Evolutionary conservation across 2,329 filamentous ascomycete species (phyloP).

Genomic region (Arthroderma uncinatum): DNA sequence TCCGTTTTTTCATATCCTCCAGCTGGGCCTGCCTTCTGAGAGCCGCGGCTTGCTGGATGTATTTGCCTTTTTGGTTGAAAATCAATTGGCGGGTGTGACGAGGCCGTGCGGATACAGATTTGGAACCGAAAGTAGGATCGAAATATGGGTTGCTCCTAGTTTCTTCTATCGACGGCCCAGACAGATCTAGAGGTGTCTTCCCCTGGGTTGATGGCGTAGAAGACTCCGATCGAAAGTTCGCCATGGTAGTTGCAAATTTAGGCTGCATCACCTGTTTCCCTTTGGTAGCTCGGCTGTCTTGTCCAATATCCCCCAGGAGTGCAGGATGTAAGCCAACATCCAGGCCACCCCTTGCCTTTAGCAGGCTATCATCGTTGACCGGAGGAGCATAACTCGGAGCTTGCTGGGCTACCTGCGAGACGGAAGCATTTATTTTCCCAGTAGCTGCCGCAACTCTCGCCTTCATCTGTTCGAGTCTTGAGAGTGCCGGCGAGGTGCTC

Average conservation of each 20-base stretch:
- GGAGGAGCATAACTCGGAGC: slow-evolving; percentile 31
- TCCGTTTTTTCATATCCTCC: slow-evolving; percentile 88
- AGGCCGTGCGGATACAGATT: slow-evolving; percentile 47
- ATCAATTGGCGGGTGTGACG: slow-evolving; percentile 65
- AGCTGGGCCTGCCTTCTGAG: slow-evolving; percentile 75
- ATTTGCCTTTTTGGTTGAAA: slow-evolving; percentile 95
- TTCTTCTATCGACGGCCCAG: slow-evolving; percentile 48
- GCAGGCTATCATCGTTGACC: slow-evolving; percentile 38
- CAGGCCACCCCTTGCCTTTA: slow-evolving; percentile 52
- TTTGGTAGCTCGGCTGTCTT: slow-evolving; percentile 35
- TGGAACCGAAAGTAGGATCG: slow-evolving; percentile 55
- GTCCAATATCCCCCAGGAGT: slow-evolving; percentile 43
- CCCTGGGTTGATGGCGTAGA: slow-evolving; percentile 26
- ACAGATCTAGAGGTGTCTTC: slow-evolving; percentile 46
- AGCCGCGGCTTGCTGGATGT: slow-evolving; percentile 86
- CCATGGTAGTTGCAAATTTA: slow-evolving; percentile 46
- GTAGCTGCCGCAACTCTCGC: slow-evolving; percentile 69
- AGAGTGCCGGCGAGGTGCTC: slow-evolving; percentile 37
- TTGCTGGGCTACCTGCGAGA: slow-evolving; percentile 37
- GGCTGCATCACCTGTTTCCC: slow-evolving; percentile 37
- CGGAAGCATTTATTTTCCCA: slow-evolving; percentile 34
- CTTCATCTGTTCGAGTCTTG: slow-evolving; percentile 65
- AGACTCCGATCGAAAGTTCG: slow-evolving; percentile 43
- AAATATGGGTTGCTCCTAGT: slow-evolving; percentile 69
- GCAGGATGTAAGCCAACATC: slow-evolving; percentile 70